Evolutionary conservation across 495 filamentous ascomycete species (phyloP).

Genomic region (Jackrogersella multiformis): DNA sequence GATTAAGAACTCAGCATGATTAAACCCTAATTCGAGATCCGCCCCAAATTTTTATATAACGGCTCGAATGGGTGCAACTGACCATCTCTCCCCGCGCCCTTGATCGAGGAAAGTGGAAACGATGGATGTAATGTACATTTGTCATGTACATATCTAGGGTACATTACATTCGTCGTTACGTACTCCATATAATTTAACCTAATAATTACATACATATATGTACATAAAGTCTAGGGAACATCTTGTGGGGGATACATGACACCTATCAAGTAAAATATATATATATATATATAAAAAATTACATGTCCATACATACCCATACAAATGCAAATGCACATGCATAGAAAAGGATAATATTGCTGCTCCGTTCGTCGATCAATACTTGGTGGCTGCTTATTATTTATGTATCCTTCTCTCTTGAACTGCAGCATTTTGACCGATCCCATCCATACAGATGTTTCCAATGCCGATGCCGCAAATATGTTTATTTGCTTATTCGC

Average conservation of each 20-base stretch:
- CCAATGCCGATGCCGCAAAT: background rate
- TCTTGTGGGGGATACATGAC: background rate
- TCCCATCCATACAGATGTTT: slow-evolving; percentile 1
- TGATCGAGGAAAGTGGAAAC: slow-evolving; percentile 9
- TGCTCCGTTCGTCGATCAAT: background rate
- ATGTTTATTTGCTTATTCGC: slow-evolving; percentile 9
- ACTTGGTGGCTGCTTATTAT: slow-evolving; percentile 23
- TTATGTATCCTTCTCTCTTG: background rate
- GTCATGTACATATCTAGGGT: too few relatives aligned
- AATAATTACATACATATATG: background rate
- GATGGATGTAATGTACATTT: slow-evolving; percentile 10
- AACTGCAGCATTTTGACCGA: slow-evolving; percentile 10
- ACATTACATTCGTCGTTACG: slow-evolving; percentile 4
- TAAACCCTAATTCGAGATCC: slow-evolving; percentile 37
- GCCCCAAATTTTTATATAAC: slow-evolving; percentile 16
- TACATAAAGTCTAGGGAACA: background rate
- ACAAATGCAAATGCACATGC: too few relatives aligned
- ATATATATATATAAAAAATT: too few relatives aligned
- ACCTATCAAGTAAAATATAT: background rate
- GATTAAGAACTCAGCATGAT: slow-evolving; percentile 34
- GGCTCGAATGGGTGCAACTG: slow-evolving; percentile 10
- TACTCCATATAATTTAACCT: slow-evolving; percentile 3
- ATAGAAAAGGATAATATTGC: background rate
- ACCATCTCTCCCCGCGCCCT: slow-evolving; percentile 24
- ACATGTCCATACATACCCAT: too few relatives aligned